A percentile compares a stretch with the other conserved stretches of the same genome.
phyloP scores from a whole-genome alignment of 331 rosid genomes.

The Malus hybrid region DNA sequence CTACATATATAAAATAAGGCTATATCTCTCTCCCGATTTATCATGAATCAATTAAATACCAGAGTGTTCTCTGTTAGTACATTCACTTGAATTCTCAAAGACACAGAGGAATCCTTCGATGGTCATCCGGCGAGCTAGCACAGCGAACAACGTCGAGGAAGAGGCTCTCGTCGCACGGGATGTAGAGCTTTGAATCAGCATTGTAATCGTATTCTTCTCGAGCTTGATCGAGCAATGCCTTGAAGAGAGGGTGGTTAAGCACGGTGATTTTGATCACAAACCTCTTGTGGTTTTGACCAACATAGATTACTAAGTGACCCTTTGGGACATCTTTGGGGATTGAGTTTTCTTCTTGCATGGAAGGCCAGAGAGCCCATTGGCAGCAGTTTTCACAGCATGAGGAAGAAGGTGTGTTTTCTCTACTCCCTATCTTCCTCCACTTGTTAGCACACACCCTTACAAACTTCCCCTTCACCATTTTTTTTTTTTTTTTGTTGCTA shows the following conservation, averaged over 20 bases:
- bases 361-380: conserved; percentile 47
- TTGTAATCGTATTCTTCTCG: conserved; percentile 72
- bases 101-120: conserved; percentile 18
- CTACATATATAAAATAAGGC: conserved; percentile 19
- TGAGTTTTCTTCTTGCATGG: conserved; percentile 33
- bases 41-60: conserved; percentile 17
- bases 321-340: conserved; percentile 91
- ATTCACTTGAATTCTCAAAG: conserved; percentile 9
- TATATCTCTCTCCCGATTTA: conserved; percentile 7
- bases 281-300: conserved; percentile 74
- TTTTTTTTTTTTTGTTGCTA: background rate
- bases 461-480: conserved; percentile 52
- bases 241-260: conserved; percentile 79
- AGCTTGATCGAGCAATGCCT: conserved; percentile 81
- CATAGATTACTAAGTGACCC: conserved; percentile 92
- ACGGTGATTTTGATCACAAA: conserved; percentile 61
- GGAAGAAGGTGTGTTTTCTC: conserved; percentile 31
- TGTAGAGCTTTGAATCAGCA: conserved; percentile 56
- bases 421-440: conserved; percentile 51
- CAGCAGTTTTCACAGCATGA: conserved; percentile 45
- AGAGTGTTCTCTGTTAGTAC: conserved; percentile 1
- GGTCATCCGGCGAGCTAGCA: conserved; percentile 32
- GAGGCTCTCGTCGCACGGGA: conserved; percentile 70
- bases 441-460: conserved; percentile 56
- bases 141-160: conserved; percentile 55